Base-by-base conservation (phyloP, 345 rosid genomes). In the Populus nigra region DNA sequence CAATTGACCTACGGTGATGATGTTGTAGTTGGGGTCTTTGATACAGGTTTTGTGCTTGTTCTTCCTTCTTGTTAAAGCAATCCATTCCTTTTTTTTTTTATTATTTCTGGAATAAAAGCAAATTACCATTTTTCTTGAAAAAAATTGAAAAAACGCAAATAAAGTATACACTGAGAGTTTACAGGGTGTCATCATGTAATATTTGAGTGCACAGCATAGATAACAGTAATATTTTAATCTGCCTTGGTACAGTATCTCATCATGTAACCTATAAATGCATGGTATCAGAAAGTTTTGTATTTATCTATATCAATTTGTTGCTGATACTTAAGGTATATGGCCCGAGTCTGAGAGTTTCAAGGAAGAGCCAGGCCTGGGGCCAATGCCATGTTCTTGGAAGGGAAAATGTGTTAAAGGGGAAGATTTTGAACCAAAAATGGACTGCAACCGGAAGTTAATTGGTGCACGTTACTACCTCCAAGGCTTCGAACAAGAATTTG, bases 391-490 rank as follows among this genome's bases (percentile, higher is more conserved):
- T 18, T 77, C 76, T 2, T 93, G 92, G 97, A 89, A 80, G 9
- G 97, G 95, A 73, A 39, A 43, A 75, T 93, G 95, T 65, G 79
- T 80, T n/a, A 38, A 73, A 73, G 95, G 97, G 35, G 87, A 88
- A 69, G 73, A 81, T 0, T 88, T 91, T 53, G 80, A 80, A n/a
- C 91, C 97, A 0, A 38, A 70, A 61, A 71, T 68, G 29, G 86
- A 80, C 18, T 92, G 97, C 83, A 93, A 93, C 67, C 81, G 81
- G 65, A 91, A 91, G 82, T 62, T 91, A 72, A 87, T 91, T 7
- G 95, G 97, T 1, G 94, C 97, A 23, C 90, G 91, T 29, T 92
- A 84, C 86, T 91, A 90, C 77, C 75, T 86, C 27, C 83, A 72
- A 70, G 95, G 94, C 6, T 80, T 82, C 38, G 91, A 89, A 65